These are phyloP conservation scores for Ophiognomonia clavigignenti-juglandacearum DNA, from an alignment of 2,329 filamentous ascomycete species.

Conservation along the genomic window DNA sequence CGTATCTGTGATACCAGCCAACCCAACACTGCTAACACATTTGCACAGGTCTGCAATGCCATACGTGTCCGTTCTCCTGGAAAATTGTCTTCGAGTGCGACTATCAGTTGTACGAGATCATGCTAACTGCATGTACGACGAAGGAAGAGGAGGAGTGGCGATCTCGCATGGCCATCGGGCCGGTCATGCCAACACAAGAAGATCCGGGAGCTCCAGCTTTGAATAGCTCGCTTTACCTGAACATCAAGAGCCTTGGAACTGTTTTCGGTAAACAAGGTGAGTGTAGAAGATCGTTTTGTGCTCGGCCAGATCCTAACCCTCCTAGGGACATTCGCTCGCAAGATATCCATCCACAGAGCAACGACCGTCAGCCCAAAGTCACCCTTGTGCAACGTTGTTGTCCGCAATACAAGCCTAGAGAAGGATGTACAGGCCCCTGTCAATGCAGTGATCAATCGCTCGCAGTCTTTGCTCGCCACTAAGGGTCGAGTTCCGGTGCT, in stretches of 20 bases:
- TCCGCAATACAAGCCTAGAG: conserved; percentile 75
- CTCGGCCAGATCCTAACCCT: conserved; percentile 6
- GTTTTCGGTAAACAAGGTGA: conserved; percentile 69
- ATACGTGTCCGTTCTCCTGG: conserved; percentile 84
- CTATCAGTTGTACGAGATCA: conserved; percentile 73
- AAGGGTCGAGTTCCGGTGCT: conserved; percentile 64
- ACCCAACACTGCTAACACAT: neutral
- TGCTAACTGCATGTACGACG: conserved; percentile 79
- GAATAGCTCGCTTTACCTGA: conserved; percentile 61
- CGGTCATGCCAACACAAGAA: conserved; percentile 27
- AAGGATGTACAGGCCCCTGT: conserved; percentile 47
- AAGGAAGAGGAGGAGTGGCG: conserved; percentile 81
- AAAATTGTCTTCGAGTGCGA: conserved; percentile 80
- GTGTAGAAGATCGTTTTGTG: conserved; percentile 4
- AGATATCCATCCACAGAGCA: conserved; percentile 74
- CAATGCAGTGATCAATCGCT: conserved; percentile 61
- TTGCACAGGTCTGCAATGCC: conserved; percentile 71
- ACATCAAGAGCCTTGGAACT: conserved; percentile 69
- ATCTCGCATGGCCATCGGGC: conserved; percentile 51
- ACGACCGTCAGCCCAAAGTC: conserved; percentile 67
- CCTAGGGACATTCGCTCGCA: conserved; percentile 56
- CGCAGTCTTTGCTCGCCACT: conserved; percentile 72
- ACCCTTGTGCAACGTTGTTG: conserved; percentile 69
- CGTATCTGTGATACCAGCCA: too few species aligned
- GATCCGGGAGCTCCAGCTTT: conserved; percentile 36